Conservation (phyloP, 352 stramenopile genomes). For the Thalassiosira exigua region DNA sequence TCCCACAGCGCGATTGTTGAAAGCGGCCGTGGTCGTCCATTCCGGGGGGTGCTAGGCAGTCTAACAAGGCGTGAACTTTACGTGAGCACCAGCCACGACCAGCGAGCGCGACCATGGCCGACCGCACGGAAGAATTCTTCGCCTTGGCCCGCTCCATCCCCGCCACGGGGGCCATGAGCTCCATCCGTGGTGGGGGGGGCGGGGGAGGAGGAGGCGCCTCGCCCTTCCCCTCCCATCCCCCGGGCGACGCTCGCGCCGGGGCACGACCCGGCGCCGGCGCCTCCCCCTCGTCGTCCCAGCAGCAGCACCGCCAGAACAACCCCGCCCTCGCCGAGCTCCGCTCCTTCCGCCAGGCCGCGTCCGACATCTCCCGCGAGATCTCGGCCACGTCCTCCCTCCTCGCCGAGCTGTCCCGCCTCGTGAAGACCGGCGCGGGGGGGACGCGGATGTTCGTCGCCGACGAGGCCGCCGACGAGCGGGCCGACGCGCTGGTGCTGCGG, state of each 20-base stretch:
- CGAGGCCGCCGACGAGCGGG: slow-evolving; percentile 63
- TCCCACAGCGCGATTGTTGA: no score
- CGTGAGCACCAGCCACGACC: no score
- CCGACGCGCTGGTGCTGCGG: slow-evolving; percentile 74
- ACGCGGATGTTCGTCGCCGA: slow-evolving; percentile 68
- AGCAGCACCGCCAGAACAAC: slow-evolving; percentile 13
- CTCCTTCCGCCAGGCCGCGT: slow-evolving; percentile 73
- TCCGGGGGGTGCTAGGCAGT: no score
- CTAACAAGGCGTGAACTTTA: no score
- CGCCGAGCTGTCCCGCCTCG: slow-evolving; percentile 72
- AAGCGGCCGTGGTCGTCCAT: no score
- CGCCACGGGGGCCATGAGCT: no score
- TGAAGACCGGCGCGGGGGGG: slow-evolving; percentile 63
- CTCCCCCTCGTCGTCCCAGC: background rate
- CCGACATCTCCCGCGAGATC: slow-evolving; percentile 76
- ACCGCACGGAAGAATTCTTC: no score
- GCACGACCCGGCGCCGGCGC: background rate
- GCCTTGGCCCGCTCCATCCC: no score
- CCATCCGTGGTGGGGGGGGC: slow-evolving; percentile 32
- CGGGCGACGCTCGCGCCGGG: background rate
- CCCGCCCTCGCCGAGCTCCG: slow-evolving; percentile 59
- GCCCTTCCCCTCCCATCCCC: background rate
- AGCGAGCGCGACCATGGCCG: no score
- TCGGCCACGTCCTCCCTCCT: slow-evolving; percentile 69
- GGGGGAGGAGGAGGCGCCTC: slow-evolving; percentile 1